These are phyloP conservation scores for Pholiota adiposa DNA, from an alignment of 1,284 basidiomycete genomes.

Conservation along the genomic window DNA sequence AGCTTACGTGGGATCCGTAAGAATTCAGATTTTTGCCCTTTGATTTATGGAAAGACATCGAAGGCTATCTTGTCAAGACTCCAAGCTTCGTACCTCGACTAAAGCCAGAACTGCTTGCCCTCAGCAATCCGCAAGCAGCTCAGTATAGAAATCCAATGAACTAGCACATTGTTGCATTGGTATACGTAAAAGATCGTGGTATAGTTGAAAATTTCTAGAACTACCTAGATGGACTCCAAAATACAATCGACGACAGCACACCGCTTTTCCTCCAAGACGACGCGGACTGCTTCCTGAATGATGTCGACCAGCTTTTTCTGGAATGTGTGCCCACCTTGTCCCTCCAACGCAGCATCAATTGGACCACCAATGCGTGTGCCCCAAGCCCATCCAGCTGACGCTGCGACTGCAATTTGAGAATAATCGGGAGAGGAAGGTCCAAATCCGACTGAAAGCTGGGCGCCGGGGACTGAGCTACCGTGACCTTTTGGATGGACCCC, in stretches of 20 bases:
- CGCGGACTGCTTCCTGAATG: constrained; percentile 29
- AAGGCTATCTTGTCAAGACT: no score
- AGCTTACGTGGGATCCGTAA: no score
- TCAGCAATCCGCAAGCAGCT: no score
- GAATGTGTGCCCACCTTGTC: constrained; percentile 17
- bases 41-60: no score
- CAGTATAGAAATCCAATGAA: no score
- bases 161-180: background rate
- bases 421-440: constrained; percentile 69
- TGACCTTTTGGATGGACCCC: constrained; percentile 64
- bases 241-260: constrained; percentile 65
- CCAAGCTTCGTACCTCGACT: no score
- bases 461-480: constrained; percentile 50
- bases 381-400: constrained; percentile 68
- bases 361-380: constrained; percentile 46
- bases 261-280: constrained; percentile 56
- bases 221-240: constrained; percentile 30
- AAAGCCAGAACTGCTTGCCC: no score
- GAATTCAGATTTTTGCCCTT: no score
- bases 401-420: constrained; percentile 63
- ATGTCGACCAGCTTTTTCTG: constrained; percentile 36
- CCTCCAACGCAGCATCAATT: background rate
- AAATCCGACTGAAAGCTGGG: constrained; percentile 63
- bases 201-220: no score
- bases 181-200: background rate